A percentile compares a stretch with the other conserved stretches of the same genome.
Evolutionary conservation across 2,329 filamentous ascomycete species (phyloP).

Genomic region (Didymella sp.): DNA sequence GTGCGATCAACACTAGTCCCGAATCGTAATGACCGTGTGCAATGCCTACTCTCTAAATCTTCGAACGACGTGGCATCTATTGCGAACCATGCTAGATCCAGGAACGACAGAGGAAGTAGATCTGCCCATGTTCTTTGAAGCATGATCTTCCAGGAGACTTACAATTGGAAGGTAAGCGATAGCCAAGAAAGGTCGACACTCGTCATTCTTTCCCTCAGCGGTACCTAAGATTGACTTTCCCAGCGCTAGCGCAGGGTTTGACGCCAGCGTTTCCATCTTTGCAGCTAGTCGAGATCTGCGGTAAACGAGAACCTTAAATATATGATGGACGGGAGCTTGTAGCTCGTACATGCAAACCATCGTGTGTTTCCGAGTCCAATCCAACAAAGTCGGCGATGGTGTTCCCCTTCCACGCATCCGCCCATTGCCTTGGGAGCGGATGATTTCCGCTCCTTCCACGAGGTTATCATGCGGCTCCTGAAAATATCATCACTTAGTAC

Average conservation of each 20-base stretch:
- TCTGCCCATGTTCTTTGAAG: background rate
- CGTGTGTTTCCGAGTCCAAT: background rate
- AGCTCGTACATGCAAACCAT: background rate
- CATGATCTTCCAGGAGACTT: background rate
- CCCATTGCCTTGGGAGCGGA: background rate
- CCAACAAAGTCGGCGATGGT: background rate
- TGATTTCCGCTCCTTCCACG: background rate
- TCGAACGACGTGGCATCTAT: background rate
- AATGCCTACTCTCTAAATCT: background rate
- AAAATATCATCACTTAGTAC: background rate
- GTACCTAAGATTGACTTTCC: background rate
- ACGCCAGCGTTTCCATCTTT: background rate
- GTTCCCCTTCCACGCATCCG: background rate
- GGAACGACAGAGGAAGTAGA: background rate
- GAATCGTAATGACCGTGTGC: background rate
- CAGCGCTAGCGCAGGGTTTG: background rate
- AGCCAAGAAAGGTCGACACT: background rate
- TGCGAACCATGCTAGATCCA: background rate
- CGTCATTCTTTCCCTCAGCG: background rate
- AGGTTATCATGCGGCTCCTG: background rate
- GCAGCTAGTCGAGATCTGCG: background rate
- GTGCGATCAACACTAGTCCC: background rate
- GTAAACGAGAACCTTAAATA: background rate
- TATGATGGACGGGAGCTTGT: background rate
- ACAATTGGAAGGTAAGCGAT: background rate